These are phyloP conservation scores for Zanthoxylum bungeanum DNA, from an alignment of 345 rosid species.

Conservation along the genomic window DNA sequence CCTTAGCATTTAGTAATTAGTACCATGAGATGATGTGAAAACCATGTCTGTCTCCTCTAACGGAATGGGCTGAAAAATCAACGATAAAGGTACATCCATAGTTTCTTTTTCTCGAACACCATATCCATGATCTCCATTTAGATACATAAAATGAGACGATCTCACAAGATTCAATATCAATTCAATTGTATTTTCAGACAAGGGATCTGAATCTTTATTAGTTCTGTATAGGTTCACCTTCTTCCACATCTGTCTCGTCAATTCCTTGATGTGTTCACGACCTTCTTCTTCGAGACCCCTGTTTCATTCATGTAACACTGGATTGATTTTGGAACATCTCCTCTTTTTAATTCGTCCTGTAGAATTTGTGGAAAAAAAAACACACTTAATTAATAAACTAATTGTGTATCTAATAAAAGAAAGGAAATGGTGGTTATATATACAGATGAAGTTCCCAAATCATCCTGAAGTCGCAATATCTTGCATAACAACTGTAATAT, in stretches of 20 bases:
- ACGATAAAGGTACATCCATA: not conserved
- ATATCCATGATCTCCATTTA: slow-evolving; percentile 14
- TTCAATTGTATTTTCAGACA: not conserved
- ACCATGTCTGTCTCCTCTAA: not conserved
- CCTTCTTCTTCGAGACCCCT: slow-evolving; percentile 26
- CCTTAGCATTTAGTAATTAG: too few species aligned
- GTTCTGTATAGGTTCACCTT: slow-evolving; percentile 11
- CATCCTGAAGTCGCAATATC: slow-evolving; percentile 21
- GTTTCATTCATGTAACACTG: slow-evolving; percentile 41
- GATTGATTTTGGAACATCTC: slow-evolving; percentile 33
- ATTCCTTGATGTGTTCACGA: slow-evolving; percentile 17
- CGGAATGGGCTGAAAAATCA: slow-evolving; percentile 6
- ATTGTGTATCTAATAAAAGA: not conserved
- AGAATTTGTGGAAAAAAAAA: not conserved
- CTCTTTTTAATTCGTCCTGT: slow-evolving; percentile 32
- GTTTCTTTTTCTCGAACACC: not conserved
- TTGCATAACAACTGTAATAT: not conserved
- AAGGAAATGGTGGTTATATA: too few species aligned
- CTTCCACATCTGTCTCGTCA: slow-evolving; percentile 26
- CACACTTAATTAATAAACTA: not conserved
- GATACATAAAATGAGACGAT: slow-evolving; percentile 5
- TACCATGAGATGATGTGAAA: too few species aligned
- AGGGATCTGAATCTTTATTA: not conserved
- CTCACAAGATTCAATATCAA: slow-evolving; percentile 6
- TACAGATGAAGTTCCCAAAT: slow-evolving; percentile 27